Evolutionary conservation across 352 stramenopile species (phyloP).

Genomic region (Globisporangium iwayamae): DNA sequence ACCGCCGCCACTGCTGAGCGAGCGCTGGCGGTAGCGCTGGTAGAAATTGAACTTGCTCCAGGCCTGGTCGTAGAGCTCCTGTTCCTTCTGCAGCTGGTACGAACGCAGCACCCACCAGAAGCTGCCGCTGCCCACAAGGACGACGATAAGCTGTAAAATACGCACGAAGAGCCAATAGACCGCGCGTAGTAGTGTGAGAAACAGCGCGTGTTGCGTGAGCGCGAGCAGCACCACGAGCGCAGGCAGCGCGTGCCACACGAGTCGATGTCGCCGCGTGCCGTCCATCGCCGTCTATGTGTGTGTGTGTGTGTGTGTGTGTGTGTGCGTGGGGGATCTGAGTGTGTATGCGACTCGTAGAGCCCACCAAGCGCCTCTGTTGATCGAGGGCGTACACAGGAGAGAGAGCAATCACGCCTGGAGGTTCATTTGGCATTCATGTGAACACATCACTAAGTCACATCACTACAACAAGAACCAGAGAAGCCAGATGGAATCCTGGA

Average conservation of each 20-base stretch:
- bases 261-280: neutral
- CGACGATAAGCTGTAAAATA: slow-evolving; percentile 36
- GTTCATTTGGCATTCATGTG: too few relatives aligned
- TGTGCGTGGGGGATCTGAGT: neutral
- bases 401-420: neutral
- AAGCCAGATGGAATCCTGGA: slow-evolving; percentile 2
- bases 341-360: too few relatives aligned
- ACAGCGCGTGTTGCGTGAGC: slow-evolving; percentile 9
- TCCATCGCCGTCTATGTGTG: neutral
- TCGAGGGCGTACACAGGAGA: neutral
- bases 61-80: slow-evolving; percentile 54
- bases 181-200: slow-evolving; percentile 8
- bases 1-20: slow-evolving; percentile 16
- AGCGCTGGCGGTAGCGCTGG: slow-evolving; percentile 38
- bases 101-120: slow-evolving; percentile 64
- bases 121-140: slow-evolving; percentile 41
- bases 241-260: slow-evolving; percentile 4
- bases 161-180: slow-evolving; percentile 25
- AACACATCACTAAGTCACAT: neutral
- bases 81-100: slow-evolving; percentile 60
- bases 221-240: slow-evolving; percentile 29
- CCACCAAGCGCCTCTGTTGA: neutral
- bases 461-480: neutral
- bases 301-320: neutral
- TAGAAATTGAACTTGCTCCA: slow-evolving; percentile 51